phyloP scores from a whole-genome alignment of 2,329 filamentous ascomycete species.

The Penicillium concentricum region DNA sequence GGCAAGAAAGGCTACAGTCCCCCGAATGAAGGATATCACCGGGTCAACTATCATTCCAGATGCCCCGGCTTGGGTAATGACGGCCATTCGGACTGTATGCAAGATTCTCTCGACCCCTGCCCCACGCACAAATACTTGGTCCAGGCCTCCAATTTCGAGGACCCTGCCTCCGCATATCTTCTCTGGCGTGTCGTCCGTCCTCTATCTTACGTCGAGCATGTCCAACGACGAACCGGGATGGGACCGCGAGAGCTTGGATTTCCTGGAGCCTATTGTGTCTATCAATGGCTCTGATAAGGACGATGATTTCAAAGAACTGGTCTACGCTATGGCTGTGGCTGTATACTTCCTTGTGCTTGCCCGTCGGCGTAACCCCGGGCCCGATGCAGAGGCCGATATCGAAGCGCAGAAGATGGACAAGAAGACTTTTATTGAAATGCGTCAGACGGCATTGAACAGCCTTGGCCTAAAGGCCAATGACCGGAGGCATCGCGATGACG shows the following conservation, averaged over 20 bases:
- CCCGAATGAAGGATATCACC: slow-evolving; percentile 20
- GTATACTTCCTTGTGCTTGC: slow-evolving; percentile 47
- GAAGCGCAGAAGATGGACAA: slow-evolving; percentile 38
- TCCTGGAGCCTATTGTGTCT: slow-evolving; percentile 39
- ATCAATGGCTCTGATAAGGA: slow-evolving; percentile 49
- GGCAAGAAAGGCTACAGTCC: slow-evolving; percentile 15
- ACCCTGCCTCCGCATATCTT: slow-evolving; percentile 70
- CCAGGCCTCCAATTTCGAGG: slow-evolving; percentile 38
- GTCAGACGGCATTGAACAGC: slow-evolving; percentile 37
- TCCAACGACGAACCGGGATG: slow-evolving; percentile 51
- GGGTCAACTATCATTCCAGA: slow-evolving; percentile 36
- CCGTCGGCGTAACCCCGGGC: slow-evolving; percentile 48
- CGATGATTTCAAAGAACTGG: slow-evolving; percentile 42
- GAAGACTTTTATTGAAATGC: slow-evolving; percentile 43
- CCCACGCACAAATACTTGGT: slow-evolving; percentile 36
- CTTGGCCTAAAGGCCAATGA: slow-evolving; percentile 40
- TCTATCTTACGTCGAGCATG: slow-evolving; percentile 47
- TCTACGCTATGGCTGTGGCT: slow-evolving; percentile 42
- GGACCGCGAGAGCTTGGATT: slow-evolving; percentile 34
- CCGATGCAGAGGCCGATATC: slow-evolving; percentile 7
- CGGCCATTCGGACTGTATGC: slow-evolving; percentile 66
- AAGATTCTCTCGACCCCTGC: slow-evolving; percentile 58
- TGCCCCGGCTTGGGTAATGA: slow-evolving; percentile 66
- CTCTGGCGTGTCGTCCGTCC: slow-evolving; percentile 65
- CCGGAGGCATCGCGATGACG: slow-evolving; percentile 47